These are phyloP conservation scores for Huntiella omanensis DNA, from an alignment of 2,329 filamentous ascomycete genomes.

Conservation along the genomic window DNA sequence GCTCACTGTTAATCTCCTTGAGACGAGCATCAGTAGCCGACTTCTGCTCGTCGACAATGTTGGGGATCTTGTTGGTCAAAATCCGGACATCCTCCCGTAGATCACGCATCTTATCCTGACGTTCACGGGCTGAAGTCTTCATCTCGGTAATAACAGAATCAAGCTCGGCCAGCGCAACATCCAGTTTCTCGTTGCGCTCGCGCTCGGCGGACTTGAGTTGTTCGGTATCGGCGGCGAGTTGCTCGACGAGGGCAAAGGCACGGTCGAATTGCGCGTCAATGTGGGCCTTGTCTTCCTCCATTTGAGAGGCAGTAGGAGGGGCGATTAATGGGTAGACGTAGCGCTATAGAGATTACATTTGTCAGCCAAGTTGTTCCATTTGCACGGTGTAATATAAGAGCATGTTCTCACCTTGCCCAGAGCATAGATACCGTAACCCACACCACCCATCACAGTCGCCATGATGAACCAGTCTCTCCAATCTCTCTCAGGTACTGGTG, in stretches of 20 bases:
- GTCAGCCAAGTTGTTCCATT: background rate
- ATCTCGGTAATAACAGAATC: constrained; percentile 67
- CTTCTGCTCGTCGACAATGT: constrained; percentile 74
- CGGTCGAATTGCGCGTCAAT: constrained; percentile 90
- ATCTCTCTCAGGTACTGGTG: constrained; percentile 56
- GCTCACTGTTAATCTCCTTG: constrained; percentile 67
- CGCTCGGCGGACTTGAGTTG: constrained; percentile 74
- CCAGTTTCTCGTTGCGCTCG: constrained; percentile 64
- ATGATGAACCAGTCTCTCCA: constrained; percentile 99
- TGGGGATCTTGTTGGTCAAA: constrained; percentile 71
- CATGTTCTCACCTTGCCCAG: constrained; percentile 52
- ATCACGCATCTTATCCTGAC: constrained; percentile 74
- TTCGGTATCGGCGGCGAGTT: constrained; percentile 77
- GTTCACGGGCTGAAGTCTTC: constrained; percentile 59
- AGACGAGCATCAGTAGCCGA: constrained; percentile 63
- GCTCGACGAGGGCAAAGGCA: constrained; percentile 79
- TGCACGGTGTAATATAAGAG: too few relatives aligned
- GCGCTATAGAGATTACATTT: constrained; percentile 31
- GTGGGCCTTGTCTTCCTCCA: constrained; percentile 82
- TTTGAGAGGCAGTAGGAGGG: constrained; percentile 79
- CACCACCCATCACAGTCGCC: constrained; percentile 82
- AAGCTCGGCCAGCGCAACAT: constrained; percentile 63
- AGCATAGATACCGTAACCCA: constrained; percentile 74
- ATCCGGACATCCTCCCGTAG: constrained; percentile 72
- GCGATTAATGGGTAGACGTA: constrained; percentile 84